Evolutionary conservation across 1,284 basidiomycete genomes (phyloP), one percentile per base, ranked within the genome.

Genomic region (Polyporus tsugae): DNA sequence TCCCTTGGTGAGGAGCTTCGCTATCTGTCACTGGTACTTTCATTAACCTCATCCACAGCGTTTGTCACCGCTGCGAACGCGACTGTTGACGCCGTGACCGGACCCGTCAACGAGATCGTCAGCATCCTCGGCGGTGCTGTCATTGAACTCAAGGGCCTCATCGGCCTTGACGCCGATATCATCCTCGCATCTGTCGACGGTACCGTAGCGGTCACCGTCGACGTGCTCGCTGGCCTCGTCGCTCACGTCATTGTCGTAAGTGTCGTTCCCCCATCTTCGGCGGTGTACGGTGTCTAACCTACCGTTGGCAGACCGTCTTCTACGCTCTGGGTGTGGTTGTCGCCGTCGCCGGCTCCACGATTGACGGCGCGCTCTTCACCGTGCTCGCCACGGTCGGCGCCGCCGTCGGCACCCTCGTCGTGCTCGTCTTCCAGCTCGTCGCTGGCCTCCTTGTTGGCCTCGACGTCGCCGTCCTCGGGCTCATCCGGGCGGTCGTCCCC

Each of bases 301-400:
- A 3, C 4, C 19, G 5, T 13, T 3, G 65, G 5, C 58, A 77
- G 76, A 61, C 82, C 35, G 70, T 85, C 62, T 78, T 84, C 72
- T 68, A 58, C n/a, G 82, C 82, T 25, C 70, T 83, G 63, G 76
- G 75, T n/a, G 75, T 75, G 25, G 78, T 83, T 64, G 74, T 85
- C 29, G 74, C 76, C 39, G 66, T 83, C 33, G 78, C 80, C 46
- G 74, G 71, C 55, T 64, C 69, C 22, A 73, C 74, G 25, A 71
- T 78, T 57, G 64, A 70, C 35, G 62, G 70, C 6, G 75, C 75
- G 19, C 67, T 83, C 55, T 57, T 72, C n/a, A 60, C 67, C 11
- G 44, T 79, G 17, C 72, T 84, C 55, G 64, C 60, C 29, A 72
- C 63, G n/a, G 77, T 85, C 42, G 77, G 78, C 19, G 72, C 69